Base-by-base conservation (phyloP, 2,329 filamentous ascomycete species). In the Arthrobotrys sinensis region DNA sequence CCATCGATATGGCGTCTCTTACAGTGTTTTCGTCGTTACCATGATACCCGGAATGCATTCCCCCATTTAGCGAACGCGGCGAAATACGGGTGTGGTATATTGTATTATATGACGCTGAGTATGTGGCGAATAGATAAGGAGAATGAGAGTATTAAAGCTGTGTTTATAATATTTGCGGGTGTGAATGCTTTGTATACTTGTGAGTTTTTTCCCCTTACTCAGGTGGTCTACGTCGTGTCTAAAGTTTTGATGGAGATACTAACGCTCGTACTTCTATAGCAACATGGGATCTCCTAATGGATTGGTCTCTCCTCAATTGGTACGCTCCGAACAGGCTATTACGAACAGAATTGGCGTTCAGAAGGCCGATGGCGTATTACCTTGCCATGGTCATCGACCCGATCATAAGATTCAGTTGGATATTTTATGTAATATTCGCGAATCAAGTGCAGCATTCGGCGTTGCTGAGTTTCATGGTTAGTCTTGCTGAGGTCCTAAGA, bases 281-380 rank as follows among this genome's bases (percentile, higher is more conserved):
- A 8, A 88, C 97, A 48, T 99, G 96, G 96, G 96, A 99, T 83
- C 86, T 99, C 1, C 90, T 93, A 80, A 97, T 98, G 92, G 96
- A 99, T 84, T 98, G 96, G 88, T 96, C 92, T 75, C 87, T 97
- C n/a, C 88, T 95, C 2, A 94, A 97, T 81, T 88, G 91, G 0
- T 89, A 91, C 69, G 89, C 92, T 0, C 88, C 89, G 10, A 87
- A 92, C 80, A 88, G 86, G 1, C 87, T 91, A 60, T 88, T 97
- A 10, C 91, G 96, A 5, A 90, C 95, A 75, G 91, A 92, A 7
- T 88, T 96, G 0, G 94, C 91, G 0, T 92, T 96, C 82, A 95
- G 95, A 82, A 87, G 87, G 11, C 87, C 88, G 2, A 96, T 93
- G 91, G 87, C 91, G 48, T 99, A 99, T 86, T 99, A 98, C 83